phyloP scores from a whole-genome alignment of 352 stramenopile species.

The Phytophthora europaea region DNA sequence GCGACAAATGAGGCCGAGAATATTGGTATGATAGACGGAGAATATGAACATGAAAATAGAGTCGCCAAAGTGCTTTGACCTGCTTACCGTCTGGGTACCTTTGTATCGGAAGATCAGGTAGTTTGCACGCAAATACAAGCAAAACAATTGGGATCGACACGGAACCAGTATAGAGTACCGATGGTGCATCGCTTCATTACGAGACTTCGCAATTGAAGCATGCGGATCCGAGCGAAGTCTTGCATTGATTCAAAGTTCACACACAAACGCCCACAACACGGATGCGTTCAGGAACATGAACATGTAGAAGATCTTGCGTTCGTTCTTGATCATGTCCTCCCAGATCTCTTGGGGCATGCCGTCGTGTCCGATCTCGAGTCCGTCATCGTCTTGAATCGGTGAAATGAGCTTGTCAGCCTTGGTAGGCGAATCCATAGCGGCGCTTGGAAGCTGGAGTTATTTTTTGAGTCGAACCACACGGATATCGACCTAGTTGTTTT shows the following conservation, averaged over 20 bases:
- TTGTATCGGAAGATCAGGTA: too few relatives aligned
- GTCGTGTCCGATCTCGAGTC: constrained; percentile 31
- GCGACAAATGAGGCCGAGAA: neutral
- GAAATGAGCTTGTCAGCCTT: constrained; percentile 44
- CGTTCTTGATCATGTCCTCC: constrained; percentile 51
- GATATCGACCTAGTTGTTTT: constrained; percentile 1
- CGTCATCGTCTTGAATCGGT: constrained; percentile 21
- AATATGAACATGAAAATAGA: neutral
- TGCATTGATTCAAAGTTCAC: neutral
- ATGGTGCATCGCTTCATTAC: too few relatives aligned
- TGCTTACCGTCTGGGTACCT: too few relatives aligned
- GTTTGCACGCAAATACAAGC: too few relatives aligned
- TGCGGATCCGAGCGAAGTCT: neutral
- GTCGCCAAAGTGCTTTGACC: neutral
- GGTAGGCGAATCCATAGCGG: constrained; percentile 17
- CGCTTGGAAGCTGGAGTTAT: neutral
- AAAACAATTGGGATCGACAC: too few relatives aligned
- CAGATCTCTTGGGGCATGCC: constrained; percentile 55
- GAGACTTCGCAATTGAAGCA: neutral
- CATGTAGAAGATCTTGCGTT: constrained; percentile 55
- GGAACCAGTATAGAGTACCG: too few relatives aligned
- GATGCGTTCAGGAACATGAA: constrained; percentile 69
- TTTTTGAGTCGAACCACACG: neutral
- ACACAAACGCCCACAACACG: constrained; percentile 55
- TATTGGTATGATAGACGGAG: neutral